phyloP scores from a whole-genome alignment of 78 protist species.

The Chrysochromulina parva region DNA sequence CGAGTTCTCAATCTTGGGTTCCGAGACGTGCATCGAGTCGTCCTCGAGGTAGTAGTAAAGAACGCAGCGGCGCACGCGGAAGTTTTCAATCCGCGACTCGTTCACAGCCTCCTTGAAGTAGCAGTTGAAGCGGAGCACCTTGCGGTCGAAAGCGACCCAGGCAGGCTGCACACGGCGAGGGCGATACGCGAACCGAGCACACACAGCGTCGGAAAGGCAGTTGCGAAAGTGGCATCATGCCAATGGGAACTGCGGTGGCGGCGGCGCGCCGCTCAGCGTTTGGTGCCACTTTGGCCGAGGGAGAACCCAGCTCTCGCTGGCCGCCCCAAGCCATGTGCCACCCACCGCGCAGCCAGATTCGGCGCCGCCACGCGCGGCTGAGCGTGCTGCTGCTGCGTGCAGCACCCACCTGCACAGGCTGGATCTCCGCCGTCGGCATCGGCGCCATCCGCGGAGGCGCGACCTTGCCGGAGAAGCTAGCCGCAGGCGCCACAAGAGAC shows the following conservation, averaged over 20 bases:
- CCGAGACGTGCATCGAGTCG: conserved; percentile 53
- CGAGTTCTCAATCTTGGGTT: conserved; percentile 45
- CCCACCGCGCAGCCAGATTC: too few relatives aligned
- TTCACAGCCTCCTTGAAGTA: conserved; percentile 19
- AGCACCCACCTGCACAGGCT: too few relatives aligned
- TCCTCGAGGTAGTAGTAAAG: conserved; percentile 59
- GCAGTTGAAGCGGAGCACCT: conserved; percentile 31
- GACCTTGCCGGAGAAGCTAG: background rate
- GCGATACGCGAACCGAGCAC: too few relatives aligned
- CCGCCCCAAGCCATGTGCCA: too few relatives aligned
- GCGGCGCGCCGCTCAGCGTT: too few relatives aligned
- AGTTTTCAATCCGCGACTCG: background rate
- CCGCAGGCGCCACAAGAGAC: background rate
- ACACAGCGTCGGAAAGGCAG: too few relatives aligned
- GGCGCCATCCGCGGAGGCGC: background rate
- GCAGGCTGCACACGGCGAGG: background rate
- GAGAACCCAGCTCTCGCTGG: too few relatives aligned
- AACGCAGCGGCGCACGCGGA: conserved; percentile 15
- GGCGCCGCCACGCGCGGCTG: too few relatives aligned
- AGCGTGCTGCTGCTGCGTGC: too few relatives aligned
- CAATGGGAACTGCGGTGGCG: background rate
- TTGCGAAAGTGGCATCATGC: too few relatives aligned
- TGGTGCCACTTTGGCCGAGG: too few relatives aligned
- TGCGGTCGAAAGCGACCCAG: conserved; percentile 20
- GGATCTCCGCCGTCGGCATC: background rate